Evolutionary conservation across 2,329 filamentous ascomycete genomes (phyloP).

Genomic region (Fusarium gaditjirri): DNA sequence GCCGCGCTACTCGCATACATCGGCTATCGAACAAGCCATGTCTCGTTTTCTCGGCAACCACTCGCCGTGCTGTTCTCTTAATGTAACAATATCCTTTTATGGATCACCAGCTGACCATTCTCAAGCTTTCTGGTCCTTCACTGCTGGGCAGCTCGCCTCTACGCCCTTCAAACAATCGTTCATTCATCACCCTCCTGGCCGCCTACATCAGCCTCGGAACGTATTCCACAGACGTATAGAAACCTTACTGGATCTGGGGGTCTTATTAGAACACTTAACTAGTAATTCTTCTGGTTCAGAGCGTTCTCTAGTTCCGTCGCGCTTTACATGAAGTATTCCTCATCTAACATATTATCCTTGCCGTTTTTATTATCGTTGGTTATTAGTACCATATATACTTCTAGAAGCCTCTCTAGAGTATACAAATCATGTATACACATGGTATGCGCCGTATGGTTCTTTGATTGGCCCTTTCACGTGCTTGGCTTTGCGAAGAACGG

Average conservation of each 20-base stretch:
- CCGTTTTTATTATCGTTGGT: background rate
- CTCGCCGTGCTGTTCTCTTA: background rate
- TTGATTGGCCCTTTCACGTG: background rate
- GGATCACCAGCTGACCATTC: background rate
- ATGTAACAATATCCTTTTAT: background rate
- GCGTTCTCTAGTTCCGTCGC: background rate
- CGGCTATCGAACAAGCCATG: background rate
- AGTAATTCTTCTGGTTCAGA: fast-evolving
- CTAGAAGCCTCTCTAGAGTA: background rate
- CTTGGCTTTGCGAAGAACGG: background rate
- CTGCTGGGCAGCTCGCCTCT: background rate
- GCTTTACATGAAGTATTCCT: background rate
- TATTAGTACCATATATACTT: background rate
- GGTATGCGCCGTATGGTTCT: background rate
- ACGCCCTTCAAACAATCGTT: background rate
- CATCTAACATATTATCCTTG: background rate
- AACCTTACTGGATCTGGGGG: background rate
- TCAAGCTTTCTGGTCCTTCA: background rate
- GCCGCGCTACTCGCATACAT: background rate
- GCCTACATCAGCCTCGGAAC: background rate
- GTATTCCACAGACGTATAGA: fast-evolving
- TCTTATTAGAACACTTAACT: background rate
- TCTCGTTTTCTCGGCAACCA: background rate
- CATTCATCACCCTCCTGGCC: background rate
- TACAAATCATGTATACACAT: background rate